Base-by-base conservation (phyloP, 1,139 yeast species). In the Protomyces pachydermus region DNA sequence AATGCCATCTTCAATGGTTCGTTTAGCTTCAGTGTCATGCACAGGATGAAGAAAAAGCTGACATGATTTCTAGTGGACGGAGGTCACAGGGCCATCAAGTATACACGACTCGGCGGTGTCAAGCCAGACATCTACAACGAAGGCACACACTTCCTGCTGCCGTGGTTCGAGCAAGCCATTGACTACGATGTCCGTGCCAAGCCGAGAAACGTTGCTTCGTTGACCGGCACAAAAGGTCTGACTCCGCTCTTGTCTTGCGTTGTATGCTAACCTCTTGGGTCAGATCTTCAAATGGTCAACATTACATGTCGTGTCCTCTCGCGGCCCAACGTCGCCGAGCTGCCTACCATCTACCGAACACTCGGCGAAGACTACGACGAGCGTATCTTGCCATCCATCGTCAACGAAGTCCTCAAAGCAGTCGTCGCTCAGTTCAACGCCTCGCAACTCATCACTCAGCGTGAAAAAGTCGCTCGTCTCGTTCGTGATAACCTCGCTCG, bases 341-440 rank as follows among this genome's bases (percentile, higher is more conserved):
- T 93, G 71, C 97, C 98, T 34, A 81, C 82, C 23, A 88, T 93
- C 69, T 93, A 84, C 79, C 84, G 98, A 73, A 93, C 98, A 1
- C 80, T 93, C 70, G 99, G 99, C 57, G 80, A 80, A 60, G 98
- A 93, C 75, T 93, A 91, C 76, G 99, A 93, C 75, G 98, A 93
- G 78, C 85, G 96, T 71, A 97, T 93, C 50, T 82, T 93, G 73
- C 99, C 99, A 51, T 89, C 97, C 14, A 90, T 93, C 77, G 96
- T 93, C 64, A 95, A 93, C 74, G 99, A 95, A 77, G 98, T 93
- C 65, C 83, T 93, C 75, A 93, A 93, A 77, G 84, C 96, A 2
- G 98, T 95, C 64, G 97, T 95, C 67, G 98, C 98, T 16, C 98
- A 93, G 77, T 93, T 93, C 80, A 95, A 91, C 75, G 98, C 98